These are phyloP conservation scores for Oryza punctata DNA, from an alignment of 176 grass and related monocot genomes.

Conservation along the genomic window DNA sequence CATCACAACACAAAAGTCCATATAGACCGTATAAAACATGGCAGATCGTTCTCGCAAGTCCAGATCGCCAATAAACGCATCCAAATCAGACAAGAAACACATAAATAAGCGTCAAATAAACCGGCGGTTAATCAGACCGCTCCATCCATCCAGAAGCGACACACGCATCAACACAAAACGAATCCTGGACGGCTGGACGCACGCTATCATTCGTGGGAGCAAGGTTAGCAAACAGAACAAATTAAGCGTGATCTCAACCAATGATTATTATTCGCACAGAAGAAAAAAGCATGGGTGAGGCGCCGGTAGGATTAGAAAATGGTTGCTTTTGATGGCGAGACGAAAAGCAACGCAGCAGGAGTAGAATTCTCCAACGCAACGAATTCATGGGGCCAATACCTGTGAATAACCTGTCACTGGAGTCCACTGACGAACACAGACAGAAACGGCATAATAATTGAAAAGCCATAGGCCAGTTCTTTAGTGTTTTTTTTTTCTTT, in stretches of 20 bases:
- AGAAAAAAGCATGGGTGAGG: not conserved
- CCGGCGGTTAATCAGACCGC: not conserved
- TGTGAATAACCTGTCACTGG: not conserved
- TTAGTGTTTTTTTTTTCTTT: not conserved
- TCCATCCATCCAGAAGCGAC: constrained; percentile 1
- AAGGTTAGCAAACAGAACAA: not conserved
- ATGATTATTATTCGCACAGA: not conserved
- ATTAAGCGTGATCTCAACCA: not conserved
- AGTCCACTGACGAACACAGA: not conserved
- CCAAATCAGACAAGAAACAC: not conserved
- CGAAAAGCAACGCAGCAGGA: not conserved
- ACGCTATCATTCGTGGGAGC: not conserved
- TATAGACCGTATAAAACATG: not conserved
- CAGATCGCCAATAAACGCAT: not conserved
- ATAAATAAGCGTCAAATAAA: constrained; percentile 28
- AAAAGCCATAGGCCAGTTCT: not conserved
- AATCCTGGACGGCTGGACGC: not conserved
- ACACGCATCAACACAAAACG: not conserved
- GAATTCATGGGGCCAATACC: not conserved
- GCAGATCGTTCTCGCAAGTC: not conserved
- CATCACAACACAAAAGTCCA: not conserved
- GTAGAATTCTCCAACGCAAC: not conserved
- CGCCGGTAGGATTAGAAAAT: not conserved
- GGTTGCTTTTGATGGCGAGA: constrained; percentile 8
- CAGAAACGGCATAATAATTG: not conserved